Evolutionary conservation across 1,284 basidiomycete species (phyloP).

Genomic region (Tilletia indica): DNA sequence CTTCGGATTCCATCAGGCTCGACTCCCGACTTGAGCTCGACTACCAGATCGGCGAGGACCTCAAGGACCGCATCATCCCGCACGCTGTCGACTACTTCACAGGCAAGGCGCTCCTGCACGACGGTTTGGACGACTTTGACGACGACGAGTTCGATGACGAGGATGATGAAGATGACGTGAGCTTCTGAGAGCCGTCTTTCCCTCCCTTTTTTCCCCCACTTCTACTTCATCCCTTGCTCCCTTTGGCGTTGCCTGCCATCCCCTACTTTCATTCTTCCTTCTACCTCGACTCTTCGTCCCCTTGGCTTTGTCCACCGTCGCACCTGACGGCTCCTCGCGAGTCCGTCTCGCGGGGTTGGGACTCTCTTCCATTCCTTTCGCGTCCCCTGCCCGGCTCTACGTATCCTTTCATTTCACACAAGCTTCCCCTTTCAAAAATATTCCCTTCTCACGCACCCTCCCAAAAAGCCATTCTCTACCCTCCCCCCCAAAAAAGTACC

Average conservation of each 20-base stretch:
- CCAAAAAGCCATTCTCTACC: too few relatives aligned
- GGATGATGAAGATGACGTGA: conserved; percentile 59
- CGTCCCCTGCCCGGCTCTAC: too few relatives aligned
- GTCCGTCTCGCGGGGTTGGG: too few relatives aligned
- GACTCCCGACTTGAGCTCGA: conserved; percentile 90
- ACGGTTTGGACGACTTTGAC: conserved; percentile 61
- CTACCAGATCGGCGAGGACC: conserved; percentile 96
- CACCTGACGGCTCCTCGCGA: too few relatives aligned
- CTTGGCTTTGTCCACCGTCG: too few relatives aligned
- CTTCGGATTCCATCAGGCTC: conserved; percentile 56
- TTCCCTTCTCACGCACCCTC: too few relatives aligned
- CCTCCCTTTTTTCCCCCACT: conserved; percentile 6
- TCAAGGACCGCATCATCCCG: conserved; percentile 96
- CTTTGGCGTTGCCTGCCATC: not conserved
- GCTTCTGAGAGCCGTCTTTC: conserved; percentile 6
- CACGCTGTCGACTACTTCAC: conserved; percentile 85
- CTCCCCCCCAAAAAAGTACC: too few relatives aligned
- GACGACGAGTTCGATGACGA: conserved; percentile 66
- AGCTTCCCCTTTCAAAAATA: too few relatives aligned
- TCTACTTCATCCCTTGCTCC: not conserved
- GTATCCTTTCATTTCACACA: too few relatives aligned
- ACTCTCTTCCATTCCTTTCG: too few relatives aligned
- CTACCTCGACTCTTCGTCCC: not conserved
- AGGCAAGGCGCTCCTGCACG: conserved; percentile 89
- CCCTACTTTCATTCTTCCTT: not conserved